These are phyloP conservation scores for Ogataea hybrid DNA, from an alignment of 1,139 yeast genomes.

Conservation along the genomic window DNA sequence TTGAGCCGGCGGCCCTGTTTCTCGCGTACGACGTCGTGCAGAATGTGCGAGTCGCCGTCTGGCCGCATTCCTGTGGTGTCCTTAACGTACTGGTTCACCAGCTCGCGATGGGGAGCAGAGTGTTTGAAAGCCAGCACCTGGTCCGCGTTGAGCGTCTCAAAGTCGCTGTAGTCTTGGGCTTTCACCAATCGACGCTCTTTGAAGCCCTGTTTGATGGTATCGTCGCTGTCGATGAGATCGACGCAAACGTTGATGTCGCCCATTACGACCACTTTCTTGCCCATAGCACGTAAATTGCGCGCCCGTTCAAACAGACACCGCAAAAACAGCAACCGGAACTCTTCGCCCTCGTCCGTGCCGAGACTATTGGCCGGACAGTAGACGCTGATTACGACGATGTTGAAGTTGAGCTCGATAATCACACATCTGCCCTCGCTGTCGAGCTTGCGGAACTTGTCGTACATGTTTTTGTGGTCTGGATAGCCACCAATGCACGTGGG, in stretches of 20 bases:
- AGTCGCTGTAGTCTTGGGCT: conserved; percentile 32
- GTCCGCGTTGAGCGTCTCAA: conserved; percentile 43
- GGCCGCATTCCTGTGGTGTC: conserved; percentile 26
- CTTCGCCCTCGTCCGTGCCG: conserved; percentile 67
- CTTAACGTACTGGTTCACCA: conserved; percentile 23
- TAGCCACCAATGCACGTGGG: conserved; percentile 68
- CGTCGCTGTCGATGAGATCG: conserved; percentile 83
- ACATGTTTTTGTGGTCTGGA: conserved; percentile 40
- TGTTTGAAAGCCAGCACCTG: conserved; percentile 32
- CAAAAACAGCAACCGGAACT: conserved; percentile 57
- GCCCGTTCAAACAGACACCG: conserved; percentile 59
- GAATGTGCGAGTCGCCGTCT: conserved; percentile 12
- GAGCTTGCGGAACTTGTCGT: conserved; percentile 40
- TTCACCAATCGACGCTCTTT: conserved; percentile 25
- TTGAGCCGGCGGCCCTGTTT: conserved; percentile 55
- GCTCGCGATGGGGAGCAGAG: conserved; percentile 23
- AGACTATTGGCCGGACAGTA: conserved; percentile 93
- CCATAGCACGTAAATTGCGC: conserved; percentile 46
- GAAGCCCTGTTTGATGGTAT: conserved; percentile 48
- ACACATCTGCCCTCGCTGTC: conserved; percentile 88
- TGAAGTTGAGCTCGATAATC: conserved; percentile 64
- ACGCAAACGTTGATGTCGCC: conserved; percentile 87
- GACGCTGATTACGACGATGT: conserved; percentile 65
- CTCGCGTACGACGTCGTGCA: conserved; percentile 62
- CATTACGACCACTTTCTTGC: conserved; percentile 70